Conservation (phyloP, 2,329 filamentous ascomycete genomes). For the Fusarium sp. region DNA sequence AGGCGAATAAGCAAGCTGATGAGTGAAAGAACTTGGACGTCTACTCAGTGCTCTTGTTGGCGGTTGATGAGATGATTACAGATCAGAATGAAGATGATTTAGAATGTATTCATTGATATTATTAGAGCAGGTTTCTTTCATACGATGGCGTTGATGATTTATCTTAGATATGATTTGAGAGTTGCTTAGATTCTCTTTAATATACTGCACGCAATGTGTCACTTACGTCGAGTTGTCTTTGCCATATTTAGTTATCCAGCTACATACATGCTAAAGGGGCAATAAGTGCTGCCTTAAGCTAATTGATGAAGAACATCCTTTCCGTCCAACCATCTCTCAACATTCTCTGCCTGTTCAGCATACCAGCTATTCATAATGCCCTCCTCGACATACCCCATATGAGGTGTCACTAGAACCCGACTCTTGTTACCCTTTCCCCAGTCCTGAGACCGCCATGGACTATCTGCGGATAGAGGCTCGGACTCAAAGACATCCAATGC, state of each 20-base stretch:
- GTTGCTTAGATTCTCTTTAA: background rate
- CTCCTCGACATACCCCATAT: conserved; percentile 5
- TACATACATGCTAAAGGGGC: rapidly evolving
- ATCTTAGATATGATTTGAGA: background rate
- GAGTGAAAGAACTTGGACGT: background rate
- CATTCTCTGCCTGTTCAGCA: conserved; percentile 1
- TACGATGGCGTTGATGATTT: background rate
- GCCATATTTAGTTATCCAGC: background rate
- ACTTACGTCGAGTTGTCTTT: background rate
- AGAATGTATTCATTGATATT: background rate
- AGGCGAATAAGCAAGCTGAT: background rate
- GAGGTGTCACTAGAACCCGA: background rate
- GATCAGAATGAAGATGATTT: background rate
- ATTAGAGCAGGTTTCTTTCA: background rate
- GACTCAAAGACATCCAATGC: background rate
- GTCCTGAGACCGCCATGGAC: background rate
- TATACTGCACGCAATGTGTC: background rate
- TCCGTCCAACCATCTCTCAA: background rate
- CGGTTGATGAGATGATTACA: background rate
- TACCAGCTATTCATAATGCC: background rate
- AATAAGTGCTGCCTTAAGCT: background rate
- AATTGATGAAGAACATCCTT: background rate
- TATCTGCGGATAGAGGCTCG: background rate
- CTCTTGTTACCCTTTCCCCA: background rate
- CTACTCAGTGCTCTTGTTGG: background rate